A percentile compares a stretch with the other conserved stretches of the same genome.
These are phyloP conservation scores for Cucurbita pepo DNA, from an alignment of 306 rosid species.

Conservation along the genomic window DNA sequence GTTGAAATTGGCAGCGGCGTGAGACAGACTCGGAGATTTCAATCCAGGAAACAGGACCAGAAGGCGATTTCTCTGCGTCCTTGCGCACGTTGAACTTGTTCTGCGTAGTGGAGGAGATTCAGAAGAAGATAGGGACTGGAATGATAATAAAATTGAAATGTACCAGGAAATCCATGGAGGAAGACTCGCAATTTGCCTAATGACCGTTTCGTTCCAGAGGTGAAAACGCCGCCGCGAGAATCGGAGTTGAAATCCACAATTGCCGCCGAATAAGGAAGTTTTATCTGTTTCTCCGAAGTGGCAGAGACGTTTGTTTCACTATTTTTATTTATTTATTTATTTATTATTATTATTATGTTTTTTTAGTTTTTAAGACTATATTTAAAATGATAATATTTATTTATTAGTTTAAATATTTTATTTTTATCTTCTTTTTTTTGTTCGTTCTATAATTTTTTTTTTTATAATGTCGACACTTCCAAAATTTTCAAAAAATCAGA, in stretches of 20 bases:
- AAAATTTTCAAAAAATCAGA: too few species aligned
- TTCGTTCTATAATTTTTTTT: too few species aligned
- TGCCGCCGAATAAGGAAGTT: not conserved
- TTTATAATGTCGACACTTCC: too few species aligned
- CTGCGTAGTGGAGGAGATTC: slow-evolving; percentile 9
- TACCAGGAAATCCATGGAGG: slow-evolving; percentile 10
- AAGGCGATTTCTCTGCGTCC: slow-evolving; percentile 21
- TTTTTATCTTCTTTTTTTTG: too few species aligned
- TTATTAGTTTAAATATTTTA: too few species aligned
- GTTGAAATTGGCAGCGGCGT: slow-evolving; percentile 44
- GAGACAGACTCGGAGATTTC: slow-evolving; percentile 54
- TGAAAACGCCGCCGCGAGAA: not conserved
- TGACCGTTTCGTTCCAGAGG: not conserved
- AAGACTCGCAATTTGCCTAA: not conserved
- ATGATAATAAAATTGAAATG: not conserved
- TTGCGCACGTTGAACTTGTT: slow-evolving; percentile 32
- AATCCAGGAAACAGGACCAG: slow-evolving; percentile 35
- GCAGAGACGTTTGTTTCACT: too few species aligned
- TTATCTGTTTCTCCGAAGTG: not conserved
- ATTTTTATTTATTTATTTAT: too few species aligned
- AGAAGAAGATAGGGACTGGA: not conserved
- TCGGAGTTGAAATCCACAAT: not conserved
- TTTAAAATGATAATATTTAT: too few species aligned
- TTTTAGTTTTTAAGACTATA: too few species aligned
- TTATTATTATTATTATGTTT: too few species aligned